These are phyloP conservation scores for Cadophora sp. DNA, from an alignment of 2,329 filamentous ascomycete genomes.

Conservation along the genomic window DNA sequence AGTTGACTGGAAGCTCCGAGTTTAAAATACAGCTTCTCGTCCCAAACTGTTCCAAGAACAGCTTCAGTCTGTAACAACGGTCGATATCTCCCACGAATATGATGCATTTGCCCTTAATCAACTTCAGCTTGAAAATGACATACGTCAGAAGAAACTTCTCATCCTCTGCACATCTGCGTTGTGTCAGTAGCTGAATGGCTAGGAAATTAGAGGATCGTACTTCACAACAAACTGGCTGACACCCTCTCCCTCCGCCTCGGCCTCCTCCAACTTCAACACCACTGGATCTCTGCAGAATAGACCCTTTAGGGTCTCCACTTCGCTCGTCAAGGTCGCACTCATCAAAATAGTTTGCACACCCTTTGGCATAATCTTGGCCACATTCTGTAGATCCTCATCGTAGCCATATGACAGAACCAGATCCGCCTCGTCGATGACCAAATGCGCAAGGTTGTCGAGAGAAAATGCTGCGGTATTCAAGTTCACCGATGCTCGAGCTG, in stretches of 20 bases:
- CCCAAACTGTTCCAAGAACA: slow-evolving; percentile 96
- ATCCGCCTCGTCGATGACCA: slow-evolving; percentile 95
- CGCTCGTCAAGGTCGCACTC: slow-evolving; percentile 88
- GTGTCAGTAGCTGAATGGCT: slow-evolving; percentile 28
- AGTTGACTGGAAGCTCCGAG: slow-evolving; percentile 92
- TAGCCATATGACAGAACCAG: slow-evolving; percentile 94
- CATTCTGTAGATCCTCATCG: slow-evolving; percentile 83
- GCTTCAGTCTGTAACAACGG: slow-evolving; percentile 87
- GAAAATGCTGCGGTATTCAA: slow-evolving; percentile 75
- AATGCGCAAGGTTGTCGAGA: slow-evolving; percentile 70
- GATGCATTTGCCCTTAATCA: slow-evolving; percentile 92
- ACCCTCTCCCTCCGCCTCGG: slow-evolving; percentile 76
- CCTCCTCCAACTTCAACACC: slow-evolving; percentile 81
- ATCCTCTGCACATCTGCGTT: slow-evolving; percentile 80
- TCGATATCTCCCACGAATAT: slow-evolving; percentile 88
- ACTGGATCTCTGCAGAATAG: slow-evolving; percentile 85
- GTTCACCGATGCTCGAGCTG: slow-evolving; percentile 81
- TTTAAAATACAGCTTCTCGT: slow-evolving; percentile 94
- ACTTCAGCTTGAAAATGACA: slow-evolving; percentile 91
- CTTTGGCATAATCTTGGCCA: slow-evolving; percentile 80
- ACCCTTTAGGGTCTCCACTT: slow-evolving; percentile 83
- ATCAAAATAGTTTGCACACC: slow-evolving; percentile 91
- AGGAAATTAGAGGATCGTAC: slow-evolving; percentile 50
- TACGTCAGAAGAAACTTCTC: slow-evolving; percentile 95
- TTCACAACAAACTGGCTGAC: slow-evolving; percentile 89